A percentile compares a stretch with the other conserved stretches of the same genome.
phyloP scores from a whole-genome alignment of 441 rosid genomes.

The Arabidopsis hybrid region DNA sequence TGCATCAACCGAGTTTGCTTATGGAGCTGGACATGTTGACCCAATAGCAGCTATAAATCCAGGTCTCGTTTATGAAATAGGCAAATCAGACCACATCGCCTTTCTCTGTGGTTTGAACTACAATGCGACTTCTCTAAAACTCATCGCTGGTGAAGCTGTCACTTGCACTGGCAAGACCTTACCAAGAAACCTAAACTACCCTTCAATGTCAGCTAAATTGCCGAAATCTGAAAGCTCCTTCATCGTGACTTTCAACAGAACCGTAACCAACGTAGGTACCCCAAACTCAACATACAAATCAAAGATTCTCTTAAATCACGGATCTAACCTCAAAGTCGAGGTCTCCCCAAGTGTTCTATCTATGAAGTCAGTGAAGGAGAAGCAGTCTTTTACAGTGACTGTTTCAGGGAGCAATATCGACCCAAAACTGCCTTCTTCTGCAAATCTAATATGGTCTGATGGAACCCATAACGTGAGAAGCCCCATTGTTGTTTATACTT shows the following conservation, averaged over 20 bases:
- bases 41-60: slow-evolving; percentile 36
- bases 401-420: slow-evolving; percentile 26
- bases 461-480: slow-evolving; percentile 48
- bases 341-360: slow-evolving; percentile 50
- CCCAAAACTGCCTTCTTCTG: slow-evolving; percentile 21
- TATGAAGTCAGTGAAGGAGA: slow-evolving; percentile 46
- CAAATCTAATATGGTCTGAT: slow-evolving; percentile 55
- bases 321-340: slow-evolving; percentile 29
- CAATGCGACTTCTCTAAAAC: neutral
- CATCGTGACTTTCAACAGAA: slow-evolving; percentile 43
- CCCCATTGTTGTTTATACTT: slow-evolving; percentile 44
- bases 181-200: slow-evolving; percentile 40
- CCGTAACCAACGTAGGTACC: slow-evolving; percentile 58
- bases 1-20: slow-evolving; percentile 31
- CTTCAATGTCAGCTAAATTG: slow-evolving; percentile 37
- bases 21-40: slow-evolving; percentile 44
- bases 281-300: slow-evolving; percentile 48
- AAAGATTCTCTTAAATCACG: neutral
- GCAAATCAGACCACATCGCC: slow-evolving; percentile 26
- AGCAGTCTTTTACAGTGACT: slow-evolving; percentile 45
- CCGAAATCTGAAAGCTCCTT: slow-evolving; percentile 20
- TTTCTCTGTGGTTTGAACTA: slow-evolving; percentile 38
- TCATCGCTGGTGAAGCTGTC: slow-evolving; percentile 21
- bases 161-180: slow-evolving; percentile 20
- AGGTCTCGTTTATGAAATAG: slow-evolving; percentile 35